Conservation (phyloP, 768 basidiomycete genomes). For the Epithele typhae region DNA sequence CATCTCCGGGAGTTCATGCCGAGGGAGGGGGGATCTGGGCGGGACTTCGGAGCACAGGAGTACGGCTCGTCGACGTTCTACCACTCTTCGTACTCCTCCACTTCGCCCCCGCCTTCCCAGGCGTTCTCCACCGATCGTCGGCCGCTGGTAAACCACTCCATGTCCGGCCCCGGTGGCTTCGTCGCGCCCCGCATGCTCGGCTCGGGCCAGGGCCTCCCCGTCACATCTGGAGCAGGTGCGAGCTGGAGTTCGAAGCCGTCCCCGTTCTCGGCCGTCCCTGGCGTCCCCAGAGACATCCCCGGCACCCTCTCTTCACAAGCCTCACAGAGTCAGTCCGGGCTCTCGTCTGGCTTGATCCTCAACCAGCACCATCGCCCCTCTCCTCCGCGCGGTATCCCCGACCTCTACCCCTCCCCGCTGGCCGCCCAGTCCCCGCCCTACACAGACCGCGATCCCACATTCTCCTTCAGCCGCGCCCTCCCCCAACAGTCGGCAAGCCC, state of each 20-base stretch:
- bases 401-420: slow-evolving; percentile 20
- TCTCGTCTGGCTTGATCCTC: slow-evolving; percentile 23
- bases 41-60: slow-evolving; percentile 13
- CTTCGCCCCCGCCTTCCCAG: slow-evolving; percentile 21
- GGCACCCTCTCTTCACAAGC: slow-evolving; percentile 19
- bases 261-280: slow-evolving; percentile 9
- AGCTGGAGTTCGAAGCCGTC: slow-evolving; percentile 17
- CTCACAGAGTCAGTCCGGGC: slow-evolving; percentile 17
- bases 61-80: slow-evolving; percentile 9
- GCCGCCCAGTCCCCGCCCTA: slow-evolving; percentile 14
- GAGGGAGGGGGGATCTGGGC: slow-evolving; percentile 16
- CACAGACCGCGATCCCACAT: slow-evolving; percentile 20
- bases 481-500: slow-evolving; percentile 21
- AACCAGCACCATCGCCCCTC: slow-evolving; percentile 27
- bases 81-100: slow-evolving; percentile 19
- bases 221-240: slow-evolving; percentile 2
- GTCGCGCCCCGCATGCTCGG: slow-evolving; percentile 21
- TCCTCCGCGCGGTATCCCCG: slow-evolving; percentile 19
- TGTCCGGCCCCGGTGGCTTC: slow-evolving; percentile 17
- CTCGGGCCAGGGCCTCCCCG: slow-evolving; percentile 15
- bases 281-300: slow-evolving; percentile 9
- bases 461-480: slow-evolving; percentile 20
- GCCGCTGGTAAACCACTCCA: slow-evolving; percentile 10
- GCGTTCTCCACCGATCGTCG: slow-evolving; percentile 19
- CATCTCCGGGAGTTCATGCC: slow-evolving; percentile 11